These are phyloP conservation scores for Neurospora pannonica DNA, from an alignment of 495 filamentous ascomycete genomes.

Conservation along the genomic window DNA sequence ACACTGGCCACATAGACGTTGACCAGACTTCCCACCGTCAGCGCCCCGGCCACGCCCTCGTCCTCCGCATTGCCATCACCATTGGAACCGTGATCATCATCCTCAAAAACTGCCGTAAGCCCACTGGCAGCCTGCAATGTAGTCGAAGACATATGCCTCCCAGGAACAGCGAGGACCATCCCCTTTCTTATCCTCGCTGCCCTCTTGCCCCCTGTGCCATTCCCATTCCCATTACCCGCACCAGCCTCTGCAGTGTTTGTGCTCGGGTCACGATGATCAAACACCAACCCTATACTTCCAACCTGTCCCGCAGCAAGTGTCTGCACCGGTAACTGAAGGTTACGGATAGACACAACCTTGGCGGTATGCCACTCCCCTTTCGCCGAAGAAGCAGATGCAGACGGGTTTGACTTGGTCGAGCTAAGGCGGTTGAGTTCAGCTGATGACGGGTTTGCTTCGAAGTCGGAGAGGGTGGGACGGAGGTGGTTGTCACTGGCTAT, in stretches of 20 bases:
- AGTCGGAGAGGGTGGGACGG: slow-evolving; percentile 22
- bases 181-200: slow-evolving; percentile 59
- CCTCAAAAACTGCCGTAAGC: slow-evolving; percentile 42
- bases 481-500: slow-evolving; percentile 20
- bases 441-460: slow-evolving; percentile 28
- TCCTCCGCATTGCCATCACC: not conserved
- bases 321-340: slow-evolving; percentile 75
- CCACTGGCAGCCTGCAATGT: slow-evolving; percentile 47
- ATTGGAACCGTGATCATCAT: slow-evolving; percentile 14
- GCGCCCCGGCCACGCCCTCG: slow-evolving; percentile 19
- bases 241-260: slow-evolving; percentile 5
- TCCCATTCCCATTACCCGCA: slow-evolving; percentile 10
- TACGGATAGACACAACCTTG: slow-evolving; percentile 76
- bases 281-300: slow-evolving; percentile 76
- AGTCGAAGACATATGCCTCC: slow-evolving; percentile 39
- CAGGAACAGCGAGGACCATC: slow-evolving; percentile 62
- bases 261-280: slow-evolving; percentile 22
- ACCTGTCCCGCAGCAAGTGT: slow-evolving; percentile 73
- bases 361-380: slow-evolving; percentile 64
- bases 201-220: slow-evolving; percentile 1
- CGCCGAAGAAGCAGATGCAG: slow-evolving; percentile 35
- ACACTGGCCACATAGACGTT: slow-evolving; percentile 82
- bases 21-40: slow-evolving; percentile 47
- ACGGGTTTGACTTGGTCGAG: slow-evolving; percentile 17
- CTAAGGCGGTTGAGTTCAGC: slow-evolving; percentile 32